Evolutionary conservation across 306 rosid genomes (phyloP), one percentile per base, ranked within the genome.

Genomic region (Trifolium repens): DNA sequence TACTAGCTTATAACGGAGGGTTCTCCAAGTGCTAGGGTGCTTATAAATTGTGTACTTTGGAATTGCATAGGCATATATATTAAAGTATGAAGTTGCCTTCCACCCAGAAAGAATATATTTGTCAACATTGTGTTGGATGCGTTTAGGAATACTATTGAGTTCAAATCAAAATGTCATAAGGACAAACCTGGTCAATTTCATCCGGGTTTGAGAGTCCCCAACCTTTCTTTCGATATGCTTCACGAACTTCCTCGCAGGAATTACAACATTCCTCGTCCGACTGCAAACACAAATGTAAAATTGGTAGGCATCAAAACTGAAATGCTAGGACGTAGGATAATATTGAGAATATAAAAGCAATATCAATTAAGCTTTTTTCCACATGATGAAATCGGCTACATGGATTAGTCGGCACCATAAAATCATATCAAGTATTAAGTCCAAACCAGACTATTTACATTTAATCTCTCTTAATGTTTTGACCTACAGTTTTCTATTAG

Each of bases 191-290:
- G 78, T 96, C 97, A 83, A 96, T 77, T 85, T 80, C 26, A 87
- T 96, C 98, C 17, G 98, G 99, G 81, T 92, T 92, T 79, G 99
- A 96, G 73, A 96, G 57, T 0, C 85, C 98, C 99, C 99, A 96
- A 37, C 99, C 99, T 84, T 92, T 92, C 88, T 88, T 92, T 22
- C 80, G 89, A 84, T 96, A 96, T 66, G 99, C 98, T 87, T 92
- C 99, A 9, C 98, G 98, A 73, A 96, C 98, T 11, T 96, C 99
- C 87, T 96, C 98, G 35, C 99, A 92, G 32, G 88, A 71, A 83
- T 92, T 92, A 83, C 98, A 96, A 76, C 99, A 96, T 3, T 96
- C 94, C 5, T 96, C 97, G 67, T 96, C 97, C 46, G 91, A 19
- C 99, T 96, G 85, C 63, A 81, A 71, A 64, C 54, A 9, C 24